Percentiles rank a stretch among this genome's conserved stretches.
Evolutionary conservation across 2,329 filamentous ascomycete species (phyloP).

Genomic region (Hymenoscyphus salicellus): DNA sequence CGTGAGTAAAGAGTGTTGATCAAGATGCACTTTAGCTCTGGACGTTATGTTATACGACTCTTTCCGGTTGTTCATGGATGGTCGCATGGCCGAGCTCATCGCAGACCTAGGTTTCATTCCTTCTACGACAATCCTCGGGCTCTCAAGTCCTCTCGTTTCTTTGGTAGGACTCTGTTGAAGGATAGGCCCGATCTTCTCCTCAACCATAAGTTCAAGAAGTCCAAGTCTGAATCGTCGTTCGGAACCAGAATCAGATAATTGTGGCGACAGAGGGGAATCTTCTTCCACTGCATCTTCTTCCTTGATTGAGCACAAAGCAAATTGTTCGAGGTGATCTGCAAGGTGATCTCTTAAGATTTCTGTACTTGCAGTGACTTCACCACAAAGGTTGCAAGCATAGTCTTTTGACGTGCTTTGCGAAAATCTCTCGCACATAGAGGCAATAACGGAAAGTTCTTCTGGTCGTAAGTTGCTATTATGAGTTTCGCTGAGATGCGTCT

Average conservation of each 20-base stretch:
- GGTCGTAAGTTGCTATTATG: neutral
- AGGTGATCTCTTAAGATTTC: neutral
- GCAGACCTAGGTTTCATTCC: neutral
- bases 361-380: neutral
- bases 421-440: neutral
- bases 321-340: neutral
- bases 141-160: neutral
- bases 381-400: neutral
- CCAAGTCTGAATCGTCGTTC: slow-evolving; percentile 2
- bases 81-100: neutral
- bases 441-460: neutral
- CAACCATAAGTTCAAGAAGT: neutral
- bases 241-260: neutral
- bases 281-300: neutral
- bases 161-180: neutral
- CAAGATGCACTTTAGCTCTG: neutral
- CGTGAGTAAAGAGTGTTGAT: neutral
- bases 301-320: neutral
- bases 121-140: neutral
- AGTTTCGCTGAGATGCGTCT: neutral
- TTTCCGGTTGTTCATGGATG: neutral
- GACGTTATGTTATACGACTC: neutral
- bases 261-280: neutral
- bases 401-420: neutral
- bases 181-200: neutral